A percentile compares a stretch with the other conserved stretches of the same genome.
Evolutionary conservation across 805 yeast genomes (phyloP).

Genomic region (Kodamaea hsintzibuensis): DNA sequence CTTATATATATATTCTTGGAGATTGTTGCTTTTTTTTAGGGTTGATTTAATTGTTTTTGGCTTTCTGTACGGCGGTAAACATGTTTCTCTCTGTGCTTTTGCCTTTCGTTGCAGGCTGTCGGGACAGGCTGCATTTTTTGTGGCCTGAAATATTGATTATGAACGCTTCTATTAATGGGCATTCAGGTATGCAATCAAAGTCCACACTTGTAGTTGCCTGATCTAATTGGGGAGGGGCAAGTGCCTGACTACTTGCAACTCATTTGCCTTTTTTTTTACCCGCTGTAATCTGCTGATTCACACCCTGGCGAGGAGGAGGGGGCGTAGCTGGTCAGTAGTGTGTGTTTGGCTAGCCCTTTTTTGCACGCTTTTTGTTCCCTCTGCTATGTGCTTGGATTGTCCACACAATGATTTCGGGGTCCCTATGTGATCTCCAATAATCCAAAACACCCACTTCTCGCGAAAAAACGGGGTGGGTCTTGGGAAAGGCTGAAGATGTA

Average conservation of each 20-base stretch:
- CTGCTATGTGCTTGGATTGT: neutral
- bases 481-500: conserved; percentile 1
- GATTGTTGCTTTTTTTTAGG: conserved; percentile 3
- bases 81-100: neutral
- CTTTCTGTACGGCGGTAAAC: neutral
- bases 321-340: neutral
- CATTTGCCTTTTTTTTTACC: neutral
- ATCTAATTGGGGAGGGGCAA: neutral
- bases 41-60: conserved; percentile 3
- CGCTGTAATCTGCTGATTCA: neutral
- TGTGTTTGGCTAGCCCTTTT: neutral
- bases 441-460: neutral
- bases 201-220: too few species aligned
- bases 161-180: neutral
- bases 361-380: neutral
- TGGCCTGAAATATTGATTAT: neutral
- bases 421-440: neutral
- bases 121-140: neutral
- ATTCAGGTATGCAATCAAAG: too few species aligned
- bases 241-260: neutral
- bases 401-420: neutral
- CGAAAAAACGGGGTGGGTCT: neutral
- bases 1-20: neutral
- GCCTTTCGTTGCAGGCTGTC: neutral
- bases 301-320: neutral